phyloP scores from a whole-genome alignment of 2,329 filamentous ascomycete species.

The Pseudomassariella vexata region DNA sequence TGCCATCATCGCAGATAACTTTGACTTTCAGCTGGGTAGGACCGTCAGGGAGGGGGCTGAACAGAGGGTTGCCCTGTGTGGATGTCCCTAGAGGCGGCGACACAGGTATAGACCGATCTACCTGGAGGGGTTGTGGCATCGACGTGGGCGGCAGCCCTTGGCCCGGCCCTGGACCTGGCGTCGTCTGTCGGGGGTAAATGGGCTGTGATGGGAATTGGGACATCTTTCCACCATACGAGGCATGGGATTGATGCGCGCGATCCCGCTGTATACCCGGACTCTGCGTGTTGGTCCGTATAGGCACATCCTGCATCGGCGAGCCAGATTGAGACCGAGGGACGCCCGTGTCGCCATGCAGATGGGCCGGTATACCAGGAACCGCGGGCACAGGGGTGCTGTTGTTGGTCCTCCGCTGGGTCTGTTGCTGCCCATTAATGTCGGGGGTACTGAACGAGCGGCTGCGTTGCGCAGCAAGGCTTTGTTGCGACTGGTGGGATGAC shows the following conservation, averaged over 20 bases:
- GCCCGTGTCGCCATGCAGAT: slow-evolving; percentile 52
- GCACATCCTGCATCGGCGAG: slow-evolving; percentile 66
- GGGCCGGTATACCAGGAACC: slow-evolving; percentile 71
- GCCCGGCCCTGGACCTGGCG: slow-evolving; percentile 31
- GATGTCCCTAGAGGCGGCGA: slow-evolving; percentile 40
- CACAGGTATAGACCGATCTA: slow-evolving; percentile 35
- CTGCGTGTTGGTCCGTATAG: slow-evolving; percentile 63
- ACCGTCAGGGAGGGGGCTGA: slow-evolving; percentile 45
- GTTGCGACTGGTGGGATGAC: slow-evolving; percentile 42
- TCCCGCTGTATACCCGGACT: slow-evolving; percentile 65
- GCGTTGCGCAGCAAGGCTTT: slow-evolving; percentile 58
- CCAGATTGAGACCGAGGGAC: slow-evolving; percentile 77
- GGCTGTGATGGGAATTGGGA: slow-evolving; percentile 51
- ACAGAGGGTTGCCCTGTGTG: slow-evolving; percentile 24
- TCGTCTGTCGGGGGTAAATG: slow-evolving; percentile 42
- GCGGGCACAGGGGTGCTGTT: slow-evolving; percentile 55
- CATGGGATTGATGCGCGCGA: slow-evolving; percentile 43
- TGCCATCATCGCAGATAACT: slow-evolving; percentile 79
- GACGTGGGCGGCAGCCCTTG: slow-evolving; percentile 25
- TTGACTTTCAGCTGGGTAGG: slow-evolving; percentile 88
- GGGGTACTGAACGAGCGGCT: slow-evolving; percentile 92
- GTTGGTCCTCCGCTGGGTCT: slow-evolving; percentile 50
- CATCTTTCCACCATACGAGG: slow-evolving; percentile 46
- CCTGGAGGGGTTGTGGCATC: slow-evolving; percentile 29
- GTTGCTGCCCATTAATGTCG: slow-evolving; percentile 73